These are phyloP conservation scores for Tripterygium wilfordii DNA, from an alignment of 177 flowering plant genomes.

Conservation along the genomic window DNA sequence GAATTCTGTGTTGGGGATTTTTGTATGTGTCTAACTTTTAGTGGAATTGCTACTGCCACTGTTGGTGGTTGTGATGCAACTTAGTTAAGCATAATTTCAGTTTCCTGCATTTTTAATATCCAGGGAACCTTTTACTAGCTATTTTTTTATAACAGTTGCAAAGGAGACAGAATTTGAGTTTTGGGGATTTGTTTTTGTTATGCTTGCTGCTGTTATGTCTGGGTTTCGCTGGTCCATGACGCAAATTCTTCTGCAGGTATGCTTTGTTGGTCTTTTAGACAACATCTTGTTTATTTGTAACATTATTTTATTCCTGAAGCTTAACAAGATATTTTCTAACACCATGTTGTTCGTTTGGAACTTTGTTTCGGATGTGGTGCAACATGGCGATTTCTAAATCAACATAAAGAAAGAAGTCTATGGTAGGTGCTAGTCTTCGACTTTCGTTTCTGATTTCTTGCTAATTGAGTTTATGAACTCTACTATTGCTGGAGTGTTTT, in stretches of 20 bases:
- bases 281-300: background rate
- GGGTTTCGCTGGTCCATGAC: constrained; percentile 99
- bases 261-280: constrained; percentile 2
- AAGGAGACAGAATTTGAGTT: constrained; percentile 93
- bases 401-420: constrained; percentile 78
- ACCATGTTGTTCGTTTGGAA: constrained; percentile 11
- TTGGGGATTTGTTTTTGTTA: constrained; percentile 95
- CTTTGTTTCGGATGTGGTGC: constrained; percentile 25
- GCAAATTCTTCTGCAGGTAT: constrained; percentile 96
- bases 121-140: no score
- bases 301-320: background rate
- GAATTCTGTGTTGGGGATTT: no score
- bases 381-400: constrained; percentile 18
- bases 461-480: no score
- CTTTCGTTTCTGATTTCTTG: background rate
- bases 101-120: no score
- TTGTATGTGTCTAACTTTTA: no score
- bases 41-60: no score
- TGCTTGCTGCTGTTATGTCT: constrained; percentile 99
- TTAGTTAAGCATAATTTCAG: no score
- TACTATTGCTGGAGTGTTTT: no score
- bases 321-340: no score
- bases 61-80: no score
- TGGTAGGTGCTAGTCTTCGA: constrained; percentile 47
- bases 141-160: constrained; percentile 72